Percentiles rank a stretch among this genome's conserved stretches.
These are phyloP conservation scores for Catharanthus roseus DNA, from an alignment of 257 asterid species.

Conservation along the genomic window DNA sequence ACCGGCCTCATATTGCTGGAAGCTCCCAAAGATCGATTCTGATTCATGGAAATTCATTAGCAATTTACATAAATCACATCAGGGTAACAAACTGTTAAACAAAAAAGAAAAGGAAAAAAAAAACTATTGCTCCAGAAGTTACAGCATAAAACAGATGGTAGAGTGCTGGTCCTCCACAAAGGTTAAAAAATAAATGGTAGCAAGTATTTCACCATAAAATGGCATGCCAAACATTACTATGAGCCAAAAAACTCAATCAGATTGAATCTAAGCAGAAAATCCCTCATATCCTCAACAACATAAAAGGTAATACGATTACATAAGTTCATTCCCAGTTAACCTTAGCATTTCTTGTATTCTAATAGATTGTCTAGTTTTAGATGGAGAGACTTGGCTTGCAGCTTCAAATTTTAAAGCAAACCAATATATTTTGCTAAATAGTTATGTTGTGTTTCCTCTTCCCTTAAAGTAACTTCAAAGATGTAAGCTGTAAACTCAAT, in stretches of 20 bases:
- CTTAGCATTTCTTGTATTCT: not conserved
- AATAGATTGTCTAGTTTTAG: not conserved
- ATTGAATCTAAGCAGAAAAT: not conserved
- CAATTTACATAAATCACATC: not conserved
- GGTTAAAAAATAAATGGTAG: not conserved
- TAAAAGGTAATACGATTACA: not conserved
- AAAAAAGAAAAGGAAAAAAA: no score
- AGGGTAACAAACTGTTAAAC: no score
- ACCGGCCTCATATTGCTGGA: conserved; percentile 54
- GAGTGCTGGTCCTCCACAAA: not conserved
- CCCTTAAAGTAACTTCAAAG: not conserved
- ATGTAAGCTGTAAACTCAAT: not conserved
- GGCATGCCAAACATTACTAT: not conserved
- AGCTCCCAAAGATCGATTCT: conserved; percentile 3
- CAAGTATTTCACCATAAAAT: not conserved
- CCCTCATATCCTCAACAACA: not conserved
- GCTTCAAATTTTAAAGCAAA: not conserved
- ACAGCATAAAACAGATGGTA: not conserved
- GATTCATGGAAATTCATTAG: not conserved
- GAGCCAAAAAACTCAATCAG: not conserved
- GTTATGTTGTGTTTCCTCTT: not conserved
- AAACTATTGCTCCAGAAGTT: not conserved
- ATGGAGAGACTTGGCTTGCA: not conserved
- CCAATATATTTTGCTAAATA: not conserved
- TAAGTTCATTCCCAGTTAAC: not conserved